Evolutionary conservation across 371 early-diverging fungal genomes (phyloP), one percentile per base, ranked within the genome.

Genomic region (Circinella minor): DNA sequence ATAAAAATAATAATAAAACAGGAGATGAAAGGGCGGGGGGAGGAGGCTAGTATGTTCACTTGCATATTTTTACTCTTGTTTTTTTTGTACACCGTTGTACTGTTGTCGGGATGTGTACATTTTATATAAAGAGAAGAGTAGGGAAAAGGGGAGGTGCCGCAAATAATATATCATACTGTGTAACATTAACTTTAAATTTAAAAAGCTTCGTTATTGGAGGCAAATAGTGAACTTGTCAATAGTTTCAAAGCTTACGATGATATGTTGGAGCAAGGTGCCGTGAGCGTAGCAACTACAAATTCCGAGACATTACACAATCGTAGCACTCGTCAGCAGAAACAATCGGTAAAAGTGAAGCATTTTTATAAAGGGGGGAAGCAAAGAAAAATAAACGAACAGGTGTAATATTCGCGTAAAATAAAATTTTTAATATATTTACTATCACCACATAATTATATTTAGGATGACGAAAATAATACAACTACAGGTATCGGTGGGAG

Each of bases 181-280:
- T 68, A 39, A 68, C 68, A 68, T 54, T 36, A 68, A 62, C 63
- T 39, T 68, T 62, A 68, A 61, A 20, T 48, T 8, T 27, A 71
- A 83, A 9, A 9, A 43, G 84, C 84, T 36, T 68, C 75, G 4
- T 63, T 83, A 51, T 66, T 84, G 60, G 78, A 80, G 57, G 79
- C 82, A 39, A 84, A 84, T 61, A 77, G 77, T 54, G 84, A 84
- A 43, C 68, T 84, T 11, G 64, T 81, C 6, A 79, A 68, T 18
- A 73, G 74, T 43, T 84, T 84, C 70, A 84, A 82, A 51, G 76
- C 84, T 10, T 84, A 84, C 71, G 82, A 84, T 60, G 84, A 84
- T 65, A 82, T 82, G 84, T 54, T 84, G 61, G 84, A 84, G 65
- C 79, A 74, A 37, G 63, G 74, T 43, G 77, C 80, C 38, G 46